These are phyloP conservation scores for Ogataea saltuana DNA, from an alignment of 805 yeast genomes.

Conservation along the genomic window DNA sequence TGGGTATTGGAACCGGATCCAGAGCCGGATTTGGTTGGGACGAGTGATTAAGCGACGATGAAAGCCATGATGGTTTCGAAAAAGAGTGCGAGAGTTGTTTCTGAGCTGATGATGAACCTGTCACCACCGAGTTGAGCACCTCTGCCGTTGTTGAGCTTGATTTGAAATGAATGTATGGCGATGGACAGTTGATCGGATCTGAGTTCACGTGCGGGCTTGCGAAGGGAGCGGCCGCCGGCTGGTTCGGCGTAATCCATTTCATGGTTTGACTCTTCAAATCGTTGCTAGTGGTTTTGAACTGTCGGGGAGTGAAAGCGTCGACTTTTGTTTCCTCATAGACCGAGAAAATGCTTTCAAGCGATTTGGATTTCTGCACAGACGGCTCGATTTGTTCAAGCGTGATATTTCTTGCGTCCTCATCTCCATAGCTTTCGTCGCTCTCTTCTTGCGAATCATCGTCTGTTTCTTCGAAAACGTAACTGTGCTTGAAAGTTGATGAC, in stretches of 20 bases:
- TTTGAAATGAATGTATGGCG: conserved; percentile 2
- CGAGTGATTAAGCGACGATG: not conserved
- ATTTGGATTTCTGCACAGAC: conserved; percentile 21
- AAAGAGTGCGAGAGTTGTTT: not conserved
- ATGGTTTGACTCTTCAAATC: conserved; percentile 33
- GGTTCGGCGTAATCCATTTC: conserved; percentile 34
- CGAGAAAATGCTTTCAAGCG: conserved; percentile 35
- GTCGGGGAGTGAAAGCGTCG: not conserved
- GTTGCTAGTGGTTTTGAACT: conserved; percentile 8
- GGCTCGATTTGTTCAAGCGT: conserved; percentile 3
- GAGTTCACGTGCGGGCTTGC: not conserved
- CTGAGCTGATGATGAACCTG: no score
- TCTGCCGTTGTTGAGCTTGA: conserved; percentile 13
- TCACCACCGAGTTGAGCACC: conserved; percentile 13
- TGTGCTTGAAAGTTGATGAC: conserved; percentile 26
- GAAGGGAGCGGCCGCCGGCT: conserved; percentile 21
- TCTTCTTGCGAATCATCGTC: conserved; percentile 6
- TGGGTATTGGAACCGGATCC: not conserved
- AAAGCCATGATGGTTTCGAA: conserved; percentile 1
- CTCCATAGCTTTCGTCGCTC: conserved; percentile 12
- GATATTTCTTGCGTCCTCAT: not conserved
- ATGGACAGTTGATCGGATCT: not conserved
- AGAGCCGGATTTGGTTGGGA: not conserved
- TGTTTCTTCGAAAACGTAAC: conserved; percentile 11
- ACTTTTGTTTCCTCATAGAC: not conserved